Percentiles rank a stretch among this genome's conserved stretches.
These are phyloP conservation scores for Coniochaeta pulveracea DNA, from an alignment of 2,329 filamentous ascomycete species.

Conservation along the genomic window DNA sequence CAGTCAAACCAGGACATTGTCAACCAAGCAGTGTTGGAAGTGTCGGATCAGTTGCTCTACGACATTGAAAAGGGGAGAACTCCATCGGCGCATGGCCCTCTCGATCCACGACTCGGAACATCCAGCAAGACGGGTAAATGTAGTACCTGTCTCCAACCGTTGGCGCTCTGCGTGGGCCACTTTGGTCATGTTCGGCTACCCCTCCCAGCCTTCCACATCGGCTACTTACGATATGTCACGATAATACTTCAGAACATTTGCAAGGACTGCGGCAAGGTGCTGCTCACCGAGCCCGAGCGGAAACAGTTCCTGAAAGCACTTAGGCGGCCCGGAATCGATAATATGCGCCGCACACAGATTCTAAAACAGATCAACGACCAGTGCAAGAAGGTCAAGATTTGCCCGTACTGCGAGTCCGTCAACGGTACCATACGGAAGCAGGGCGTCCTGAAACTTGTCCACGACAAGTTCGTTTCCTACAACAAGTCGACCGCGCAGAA, in stretches of 20 bases:
- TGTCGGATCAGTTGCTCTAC: constrained; percentile 90
- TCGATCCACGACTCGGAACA: constrained; percentile 80
- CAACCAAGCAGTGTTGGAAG: constrained; percentile 87
- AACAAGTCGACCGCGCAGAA: constrained; percentile 80
- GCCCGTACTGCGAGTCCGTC: constrained; percentile 67
- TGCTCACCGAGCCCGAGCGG: constrained; percentile 72
- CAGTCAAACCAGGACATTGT: constrained; percentile 92
- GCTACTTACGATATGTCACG: constrained; percentile 89
- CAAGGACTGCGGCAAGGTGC: constrained; percentile 80
- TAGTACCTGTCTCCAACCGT: constrained; percentile 68
- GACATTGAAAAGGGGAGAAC: constrained; percentile 72
- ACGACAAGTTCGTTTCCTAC: constrained; percentile 84
- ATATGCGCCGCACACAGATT: constrained; percentile 70
- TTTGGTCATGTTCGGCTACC: constrained; percentile 90
- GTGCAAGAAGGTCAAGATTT: constrained; percentile 76
- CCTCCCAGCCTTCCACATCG: constrained; percentile 88
- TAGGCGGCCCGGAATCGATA: constrained; percentile 73
- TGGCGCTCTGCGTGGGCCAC: constrained; percentile 85
- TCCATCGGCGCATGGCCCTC: constrained; percentile 70
- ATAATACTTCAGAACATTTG: constrained; percentile 90
- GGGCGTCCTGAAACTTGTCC: constrained; percentile 82
- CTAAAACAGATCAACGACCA: constrained; percentile 82
- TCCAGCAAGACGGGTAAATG: constrained; percentile 75
- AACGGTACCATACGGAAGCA: constrained; percentile 92
- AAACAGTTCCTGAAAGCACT: constrained; percentile 69